Conservation (phyloP, 768 basidiomycete genomes). For the Pisolithus tinctorius region DNA sequence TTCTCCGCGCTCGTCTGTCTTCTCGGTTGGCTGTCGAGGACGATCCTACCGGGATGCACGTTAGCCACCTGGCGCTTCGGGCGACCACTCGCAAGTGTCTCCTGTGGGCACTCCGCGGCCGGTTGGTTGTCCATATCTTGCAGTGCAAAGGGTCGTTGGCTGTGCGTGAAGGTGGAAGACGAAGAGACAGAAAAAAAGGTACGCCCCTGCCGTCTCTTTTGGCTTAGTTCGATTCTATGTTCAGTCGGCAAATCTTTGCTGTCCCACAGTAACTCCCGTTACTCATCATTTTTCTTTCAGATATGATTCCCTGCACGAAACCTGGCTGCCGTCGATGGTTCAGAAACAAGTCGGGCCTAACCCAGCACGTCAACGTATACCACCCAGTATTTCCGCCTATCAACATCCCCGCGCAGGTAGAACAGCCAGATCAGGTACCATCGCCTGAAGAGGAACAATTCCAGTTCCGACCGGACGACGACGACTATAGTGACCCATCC, state of each 20-base stretch:
- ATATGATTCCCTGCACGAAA: background rate
- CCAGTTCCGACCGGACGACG: background rate
- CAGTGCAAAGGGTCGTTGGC: background rate
- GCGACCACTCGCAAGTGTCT: too few relatives aligned
- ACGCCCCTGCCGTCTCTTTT: background rate
- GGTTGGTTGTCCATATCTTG: background rate
- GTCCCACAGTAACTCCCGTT: too few relatives aligned
- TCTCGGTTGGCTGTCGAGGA: background rate
- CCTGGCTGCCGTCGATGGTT: background rate
- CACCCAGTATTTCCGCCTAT: background rate
- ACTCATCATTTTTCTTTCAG: too few relatives aligned
- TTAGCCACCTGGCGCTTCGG: too few relatives aligned
- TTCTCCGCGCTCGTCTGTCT: background rate
- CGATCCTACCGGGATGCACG: background rate
- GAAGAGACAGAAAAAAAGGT: background rate
- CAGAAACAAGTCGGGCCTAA: background rate
- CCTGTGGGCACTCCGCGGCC: too few relatives aligned
- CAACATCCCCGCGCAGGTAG: background rate
- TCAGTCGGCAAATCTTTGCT: too few relatives aligned
- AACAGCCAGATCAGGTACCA: background rate
- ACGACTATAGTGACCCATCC: background rate
- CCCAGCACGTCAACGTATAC: background rate
- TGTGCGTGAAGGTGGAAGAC: background rate
- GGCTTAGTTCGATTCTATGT: too few relatives aligned
- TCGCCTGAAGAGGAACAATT: background rate